Percentiles rank a stretch among this genome's conserved stretches.
phyloP scores from a whole-genome alignment of 192 early-diverging fungal species.

The Chytriomyces sp. region DNA sequence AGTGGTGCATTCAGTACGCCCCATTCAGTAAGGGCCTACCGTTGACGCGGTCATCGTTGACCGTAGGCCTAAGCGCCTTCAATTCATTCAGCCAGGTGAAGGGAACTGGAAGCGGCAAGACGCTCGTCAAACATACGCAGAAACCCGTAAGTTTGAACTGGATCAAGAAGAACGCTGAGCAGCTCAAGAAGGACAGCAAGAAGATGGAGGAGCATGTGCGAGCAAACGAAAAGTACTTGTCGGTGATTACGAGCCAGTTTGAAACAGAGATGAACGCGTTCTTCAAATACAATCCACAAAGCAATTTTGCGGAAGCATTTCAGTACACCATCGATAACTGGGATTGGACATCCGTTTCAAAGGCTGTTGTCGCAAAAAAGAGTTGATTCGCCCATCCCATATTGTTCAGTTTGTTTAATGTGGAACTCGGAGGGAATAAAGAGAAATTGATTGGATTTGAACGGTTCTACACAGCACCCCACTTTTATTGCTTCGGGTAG shows the following conservation, averaged over 20 bases:
- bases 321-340: neutral
- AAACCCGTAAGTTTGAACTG: neutral
- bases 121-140: neutral
- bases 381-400: no score
- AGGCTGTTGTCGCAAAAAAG: no score
- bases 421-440: no score
- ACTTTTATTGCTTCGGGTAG: no score
- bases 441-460: no score
- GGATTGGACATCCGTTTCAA: neutral
- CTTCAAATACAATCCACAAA: neutral
- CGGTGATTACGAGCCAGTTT: neutral
- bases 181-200: slow-evolving; percentile 7
- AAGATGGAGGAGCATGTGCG: neutral
- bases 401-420: no score
- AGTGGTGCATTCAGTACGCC: neutral
- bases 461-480: no score
- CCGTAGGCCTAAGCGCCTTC: neutral
- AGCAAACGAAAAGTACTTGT: neutral
- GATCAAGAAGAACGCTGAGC: neutral
- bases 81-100: neutral
- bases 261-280: neutral
- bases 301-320: neutral
- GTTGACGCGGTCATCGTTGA: neutral
- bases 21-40: neutral
- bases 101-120: neutral